Conservation (phyloP, 495 filamentous ascomycete species). For the Penicillium antarcticum region DNA sequence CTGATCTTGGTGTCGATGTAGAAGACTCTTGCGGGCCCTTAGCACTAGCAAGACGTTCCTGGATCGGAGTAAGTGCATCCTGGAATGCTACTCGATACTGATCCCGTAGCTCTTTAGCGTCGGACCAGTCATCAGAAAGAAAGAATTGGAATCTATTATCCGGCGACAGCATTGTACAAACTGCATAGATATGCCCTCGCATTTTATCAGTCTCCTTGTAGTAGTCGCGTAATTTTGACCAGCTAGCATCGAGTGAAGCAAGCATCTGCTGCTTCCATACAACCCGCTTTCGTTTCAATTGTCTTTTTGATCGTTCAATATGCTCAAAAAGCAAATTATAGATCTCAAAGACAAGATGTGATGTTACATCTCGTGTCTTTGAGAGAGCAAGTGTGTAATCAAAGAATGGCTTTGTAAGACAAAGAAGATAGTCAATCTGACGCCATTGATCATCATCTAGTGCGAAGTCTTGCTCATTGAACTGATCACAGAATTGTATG, state of each 20-base stretch:
- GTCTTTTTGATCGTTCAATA: background rate
- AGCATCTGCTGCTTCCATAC: constrained; percentile 1
- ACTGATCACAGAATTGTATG: background rate
- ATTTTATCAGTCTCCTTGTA: background rate
- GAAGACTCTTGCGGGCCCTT: too few species aligned
- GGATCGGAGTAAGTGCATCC: too few species aligned
- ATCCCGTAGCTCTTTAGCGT: too few species aligned
- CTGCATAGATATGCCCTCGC: background rate
- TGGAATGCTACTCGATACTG: too few species aligned
- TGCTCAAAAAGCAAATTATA: constrained; percentile 9
- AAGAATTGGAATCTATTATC: too few species aligned
- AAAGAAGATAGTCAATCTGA: background rate
- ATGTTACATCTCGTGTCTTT: background rate
- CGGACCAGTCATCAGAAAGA: too few species aligned
- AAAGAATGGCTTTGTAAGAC: background rate
- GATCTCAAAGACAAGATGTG: constrained; percentile 10
- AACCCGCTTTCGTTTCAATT: background rate
- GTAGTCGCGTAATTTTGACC: too few species aligned
- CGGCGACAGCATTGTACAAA: too few species aligned
- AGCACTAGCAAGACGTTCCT: too few species aligned
- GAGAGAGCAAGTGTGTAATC: background rate
- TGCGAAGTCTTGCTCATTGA: background rate
- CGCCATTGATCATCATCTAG: background rate
- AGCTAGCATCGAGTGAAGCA: too few species aligned
- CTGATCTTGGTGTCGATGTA: too few species aligned